Conservation (phyloP, 2,329 filamentous ascomycete species). For the Trichoderma brevicompactum region DNA sequence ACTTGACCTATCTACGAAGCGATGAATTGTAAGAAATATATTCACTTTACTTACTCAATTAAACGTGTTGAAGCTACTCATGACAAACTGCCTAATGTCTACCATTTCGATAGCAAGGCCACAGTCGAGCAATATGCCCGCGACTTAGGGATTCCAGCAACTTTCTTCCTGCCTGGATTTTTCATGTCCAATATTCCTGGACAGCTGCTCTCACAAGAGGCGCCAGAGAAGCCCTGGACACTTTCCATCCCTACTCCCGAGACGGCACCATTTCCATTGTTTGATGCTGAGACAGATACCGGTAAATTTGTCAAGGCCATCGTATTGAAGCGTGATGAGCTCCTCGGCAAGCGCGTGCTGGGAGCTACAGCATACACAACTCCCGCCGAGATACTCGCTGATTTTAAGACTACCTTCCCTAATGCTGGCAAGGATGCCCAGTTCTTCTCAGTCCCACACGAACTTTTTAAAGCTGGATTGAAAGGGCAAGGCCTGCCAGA, state of each 20-base stretch:
- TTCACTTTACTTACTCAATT: no score
- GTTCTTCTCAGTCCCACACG: constrained; percentile 7
- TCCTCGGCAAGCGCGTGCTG: constrained; percentile 5
- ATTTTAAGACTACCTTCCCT: not conserved
- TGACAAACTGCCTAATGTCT: not conserved
- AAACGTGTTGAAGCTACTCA: not conserved
- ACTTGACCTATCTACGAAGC: no score
- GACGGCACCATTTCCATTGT: constrained; percentile 1
- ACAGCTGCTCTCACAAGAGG: constrained; percentile 6
- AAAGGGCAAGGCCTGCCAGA: not conserved
- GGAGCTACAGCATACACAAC: constrained; percentile 1
- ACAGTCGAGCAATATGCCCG: constrained; percentile 11
- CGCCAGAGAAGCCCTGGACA: constrained; percentile 7
- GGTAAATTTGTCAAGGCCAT: not conserved
- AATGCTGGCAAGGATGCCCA: constrained; percentile 6
- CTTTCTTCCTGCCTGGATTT: constrained; percentile 3
- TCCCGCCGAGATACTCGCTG: not conserved
- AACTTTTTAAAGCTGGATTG: not conserved
- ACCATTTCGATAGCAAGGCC: constrained; percentile 14
- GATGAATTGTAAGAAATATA: no score
- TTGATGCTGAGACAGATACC: constrained; percentile 1
- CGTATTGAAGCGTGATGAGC: not conserved
- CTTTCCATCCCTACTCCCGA: not conserved
- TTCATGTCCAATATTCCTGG: constrained; percentile 9
- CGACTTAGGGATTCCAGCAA: not conserved